phyloP scores from a whole-genome alignment of 177 flowering plant genomes.

The Tripterygium wilfordii region DNA sequence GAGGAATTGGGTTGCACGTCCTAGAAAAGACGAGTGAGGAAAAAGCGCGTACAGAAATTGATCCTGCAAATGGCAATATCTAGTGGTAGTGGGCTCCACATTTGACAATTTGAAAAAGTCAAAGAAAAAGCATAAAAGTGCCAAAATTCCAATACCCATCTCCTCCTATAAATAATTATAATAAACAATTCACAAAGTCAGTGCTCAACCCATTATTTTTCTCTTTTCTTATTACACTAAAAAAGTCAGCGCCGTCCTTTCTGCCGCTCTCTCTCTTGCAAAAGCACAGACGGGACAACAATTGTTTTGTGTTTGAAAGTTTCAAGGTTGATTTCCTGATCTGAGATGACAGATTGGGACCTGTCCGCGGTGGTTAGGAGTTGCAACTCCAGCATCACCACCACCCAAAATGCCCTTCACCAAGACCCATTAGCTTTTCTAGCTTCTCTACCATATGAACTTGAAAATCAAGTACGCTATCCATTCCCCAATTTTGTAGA shows the following conservation, averaged over 20 bases:
- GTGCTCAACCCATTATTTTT: constrained; percentile 14
- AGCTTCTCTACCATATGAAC: constrained; percentile 9
- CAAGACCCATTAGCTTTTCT: constrained; percentile 8
- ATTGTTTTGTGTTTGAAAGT: neutral
- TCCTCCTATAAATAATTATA: constrained; percentile 11
- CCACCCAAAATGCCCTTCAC: constrained; percentile 6
- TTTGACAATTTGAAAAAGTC: constrained; percentile 26
- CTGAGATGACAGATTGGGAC: constrained; percentile 40
- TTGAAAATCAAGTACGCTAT: constrained; percentile 9
- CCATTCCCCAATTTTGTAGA: constrained; percentile 10
- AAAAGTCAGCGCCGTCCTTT: constrained; percentile 40
- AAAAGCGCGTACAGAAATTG: no score
- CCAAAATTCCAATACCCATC: neutral
- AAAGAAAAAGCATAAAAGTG: constrained; percentile 11
- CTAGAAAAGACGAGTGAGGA: no score
- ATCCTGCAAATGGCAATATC: no score
- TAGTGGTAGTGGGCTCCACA: no score
- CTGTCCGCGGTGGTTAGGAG: constrained; percentile 39
- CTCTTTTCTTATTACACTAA: neutral
- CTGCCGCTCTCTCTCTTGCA: constrained; percentile 6
- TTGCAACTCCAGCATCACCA: constrained; percentile 14
- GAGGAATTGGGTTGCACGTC: no score
- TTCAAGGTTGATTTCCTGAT: neutral
- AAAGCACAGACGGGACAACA: neutral
- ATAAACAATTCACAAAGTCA: constrained; percentile 15